Evolutionary conservation across 345 rosid species (phyloP).

Genomic region (Linum trigynum): DNA sequence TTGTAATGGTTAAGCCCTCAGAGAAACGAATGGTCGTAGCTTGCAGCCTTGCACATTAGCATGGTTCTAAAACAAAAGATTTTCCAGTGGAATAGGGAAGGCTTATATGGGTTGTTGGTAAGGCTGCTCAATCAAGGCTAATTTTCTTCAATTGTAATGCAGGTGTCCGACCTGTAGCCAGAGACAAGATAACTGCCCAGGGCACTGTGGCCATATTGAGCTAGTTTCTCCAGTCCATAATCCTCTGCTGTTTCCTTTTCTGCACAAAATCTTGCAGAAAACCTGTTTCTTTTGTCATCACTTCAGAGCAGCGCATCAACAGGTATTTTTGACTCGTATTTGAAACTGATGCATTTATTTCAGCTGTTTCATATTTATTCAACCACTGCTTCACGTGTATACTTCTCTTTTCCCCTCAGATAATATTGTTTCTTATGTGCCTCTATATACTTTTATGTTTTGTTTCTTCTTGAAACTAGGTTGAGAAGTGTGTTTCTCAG

Average conservation of each 20-base stretch:
- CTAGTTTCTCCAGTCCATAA: slow-evolving; percentile 64
- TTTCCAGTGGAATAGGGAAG: too few relatives aligned
- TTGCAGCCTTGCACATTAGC: too few relatives aligned
- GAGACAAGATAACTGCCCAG: slow-evolving; percentile 51
- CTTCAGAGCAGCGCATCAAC: slow-evolving; percentile 30
- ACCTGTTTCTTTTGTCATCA: slow-evolving; percentile 62
- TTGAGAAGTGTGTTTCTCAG: slow-evolving; percentile 43
- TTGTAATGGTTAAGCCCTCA: too few relatives aligned
- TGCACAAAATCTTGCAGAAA: slow-evolving; percentile 46
- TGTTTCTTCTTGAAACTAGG: slow-evolving; percentile 24
- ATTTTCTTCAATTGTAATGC: slow-evolving; percentile 26
- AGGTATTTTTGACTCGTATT: slow-evolving; percentile 28
- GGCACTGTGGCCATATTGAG: slow-evolving; percentile 88
- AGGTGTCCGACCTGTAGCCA: slow-evolving; percentile 78
- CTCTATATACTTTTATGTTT: not conserved
- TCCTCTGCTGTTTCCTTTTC: slow-evolving; percentile 62
- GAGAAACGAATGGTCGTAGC: too few relatives aligned
- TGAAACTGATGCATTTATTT: not conserved
- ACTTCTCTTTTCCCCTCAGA: slow-evolving; percentile 4
- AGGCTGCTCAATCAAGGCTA: not conserved
- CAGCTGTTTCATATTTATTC: not conserved
- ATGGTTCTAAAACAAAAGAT: too few relatives aligned
- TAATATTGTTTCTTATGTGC: slow-evolving; percentile 1
- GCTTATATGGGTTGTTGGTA: slow-evolving; percentile 5
- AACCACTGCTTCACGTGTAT: not conserved